Evolutionary conservation across 441 rosid species (phyloP).

Genomic region (Flueggea neowawraea): DNA sequence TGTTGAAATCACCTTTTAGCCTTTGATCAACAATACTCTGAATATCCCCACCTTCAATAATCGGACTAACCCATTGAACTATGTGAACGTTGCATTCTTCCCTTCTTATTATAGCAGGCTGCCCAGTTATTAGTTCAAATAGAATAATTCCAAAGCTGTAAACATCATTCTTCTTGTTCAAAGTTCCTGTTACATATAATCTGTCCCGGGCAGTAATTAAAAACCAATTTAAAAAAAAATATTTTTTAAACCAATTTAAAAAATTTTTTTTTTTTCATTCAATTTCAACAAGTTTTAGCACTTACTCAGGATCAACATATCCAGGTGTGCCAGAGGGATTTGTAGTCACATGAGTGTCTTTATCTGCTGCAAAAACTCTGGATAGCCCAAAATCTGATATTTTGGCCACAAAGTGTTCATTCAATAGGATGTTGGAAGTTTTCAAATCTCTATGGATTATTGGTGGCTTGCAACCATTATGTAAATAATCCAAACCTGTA

Average conservation of each 20-base stretch:
- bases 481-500: conserved; percentile 53
- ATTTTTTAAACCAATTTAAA: too few relatives aligned
- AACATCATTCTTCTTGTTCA: conserved; percentile 31
- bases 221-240: too few relatives aligned
- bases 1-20: too few relatives aligned
- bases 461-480: conserved; percentile 52
- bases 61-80: too few relatives aligned
- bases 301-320: conserved; percentile 31
- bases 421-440: conserved; percentile 43
- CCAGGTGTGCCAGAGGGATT: conserved; percentile 40
- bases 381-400: conserved; percentile 54
- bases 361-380: conserved; percentile 26
- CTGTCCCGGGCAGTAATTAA: neutral
- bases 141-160: conserved; percentile 39
- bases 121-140: too few relatives aligned
- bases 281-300: too few relatives aligned
- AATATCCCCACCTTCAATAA: neutral
- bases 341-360: conserved; percentile 24
- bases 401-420: conserved; percentile 36
- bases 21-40: neutral
- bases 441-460: conserved; percentile 52
- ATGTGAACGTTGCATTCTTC: too few relatives aligned
- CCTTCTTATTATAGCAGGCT: too few relatives aligned
- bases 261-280: too few relatives aligned
- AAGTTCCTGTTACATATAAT: too few relatives aligned